Evolutionary conservation across 2,329 filamentous ascomycete genomes (phyloP).

Genomic region (Hypoxylon sp.): DNA sequence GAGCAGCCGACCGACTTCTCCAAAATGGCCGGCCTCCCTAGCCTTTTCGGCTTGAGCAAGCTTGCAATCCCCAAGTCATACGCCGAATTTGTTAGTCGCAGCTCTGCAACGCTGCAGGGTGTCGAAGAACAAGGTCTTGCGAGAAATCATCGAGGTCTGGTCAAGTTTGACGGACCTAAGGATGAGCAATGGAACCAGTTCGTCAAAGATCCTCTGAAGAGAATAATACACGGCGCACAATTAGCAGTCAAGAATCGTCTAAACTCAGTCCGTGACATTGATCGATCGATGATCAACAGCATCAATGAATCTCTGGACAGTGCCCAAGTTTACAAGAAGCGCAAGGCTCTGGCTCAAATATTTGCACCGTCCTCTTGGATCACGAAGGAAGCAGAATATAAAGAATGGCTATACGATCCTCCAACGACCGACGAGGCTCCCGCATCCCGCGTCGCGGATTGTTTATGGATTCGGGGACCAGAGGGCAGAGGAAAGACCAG

Average conservation of each 20-base stretch:
- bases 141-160: conserved; percentile 58
- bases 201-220: conserved; percentile 58
- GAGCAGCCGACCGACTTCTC: conserved; percentile 58
- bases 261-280: conserved; percentile 57
- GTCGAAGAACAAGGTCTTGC: conserved; percentile 56
- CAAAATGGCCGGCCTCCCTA: conserved; percentile 55
- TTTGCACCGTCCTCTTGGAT: conserved; percentile 59
- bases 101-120: conserved; percentile 59
- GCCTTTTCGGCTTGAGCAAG: conserved; percentile 50
- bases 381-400: conserved; percentile 56
- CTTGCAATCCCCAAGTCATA: conserved; percentile 53
- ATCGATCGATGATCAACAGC: conserved; percentile 53
- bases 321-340: conserved; percentile 55
- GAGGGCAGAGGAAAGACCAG: conserved; percentile 61
- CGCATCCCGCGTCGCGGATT: conserved; percentile 50
- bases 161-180: conserved; percentile 61
- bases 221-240: conserved; percentile 56
- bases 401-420: conserved; percentile 54
- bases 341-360: conserved; percentile 50
- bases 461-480: conserved; percentile 59
- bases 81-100: conserved; percentile 58
- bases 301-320: conserved; percentile 56
- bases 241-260: conserved; percentile 57
- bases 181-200: conserved; percentile 56
- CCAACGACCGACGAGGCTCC: conserved; percentile 11